Evolutionary conservation across 805 yeast genomes (phyloP), one percentile per base, ranked within the genome.

Genomic region (Pichia heedii): DNA sequence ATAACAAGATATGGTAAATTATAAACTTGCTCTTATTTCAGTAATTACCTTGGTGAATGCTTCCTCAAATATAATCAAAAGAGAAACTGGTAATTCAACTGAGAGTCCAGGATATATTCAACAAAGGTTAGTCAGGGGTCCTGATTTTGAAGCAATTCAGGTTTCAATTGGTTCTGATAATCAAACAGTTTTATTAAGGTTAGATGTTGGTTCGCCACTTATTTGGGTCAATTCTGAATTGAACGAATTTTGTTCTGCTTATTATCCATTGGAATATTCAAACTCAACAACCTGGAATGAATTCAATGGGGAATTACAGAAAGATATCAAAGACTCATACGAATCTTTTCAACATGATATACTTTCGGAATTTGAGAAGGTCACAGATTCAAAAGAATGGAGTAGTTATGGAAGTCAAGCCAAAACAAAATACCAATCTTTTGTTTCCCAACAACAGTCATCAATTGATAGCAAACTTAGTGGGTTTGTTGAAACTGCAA

Each of bases 161-260:
- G 45, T 73, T 29, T 46, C 56, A 15, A 56, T 81, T 33, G 88
- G 88, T 13, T 69, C 81, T 0, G 70, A 78, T 1, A 55, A 67
- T 2, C 79, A 78, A 52, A 60, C 66, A 13, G 62, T 79, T 5
- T 65, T 64, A 12, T 72, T 79, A 12, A 59, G 77, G 36, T 55
- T 81, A 18, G 88, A 81, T 51, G 78, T 86, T 1, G 86, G 84
- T 2, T 76, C 84, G 0, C 69, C 81, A 0, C 85, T 79, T 50
- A 62, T 81, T 12, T 80, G 84, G 84, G 75, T 79, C 16, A 66
- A 72, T 40, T 37, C 51, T 3, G 44, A 33, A 12, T 16, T 34
- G 5, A 48, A 48, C 26, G 47, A 42, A 13, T 42, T 29, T n/a
- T 50, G 54, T 36, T 37, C 39, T 8, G 48, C 50, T 15, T 43